Percentiles rank a stretch among this genome's conserved stretches.
Evolutionary conservation across 495 filamentous ascomycete species (phyloP).

Genomic region (Coniosporium apollinis): DNA sequence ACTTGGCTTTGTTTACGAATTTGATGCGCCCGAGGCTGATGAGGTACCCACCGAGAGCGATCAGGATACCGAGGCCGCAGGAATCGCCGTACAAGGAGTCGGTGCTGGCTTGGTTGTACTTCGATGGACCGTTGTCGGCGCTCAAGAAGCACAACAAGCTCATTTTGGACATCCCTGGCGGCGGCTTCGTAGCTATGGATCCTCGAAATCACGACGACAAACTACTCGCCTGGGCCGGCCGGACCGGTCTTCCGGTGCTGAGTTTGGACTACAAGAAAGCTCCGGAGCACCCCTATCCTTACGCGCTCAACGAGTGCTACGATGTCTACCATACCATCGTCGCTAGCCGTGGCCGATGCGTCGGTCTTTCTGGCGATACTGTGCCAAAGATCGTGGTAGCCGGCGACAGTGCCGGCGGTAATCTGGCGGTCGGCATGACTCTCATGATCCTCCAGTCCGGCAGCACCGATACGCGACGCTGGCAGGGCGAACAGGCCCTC

Average conservation of each 20-base stretch:
- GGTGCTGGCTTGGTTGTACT: constrained; percentile 82
- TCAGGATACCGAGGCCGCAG: constrained; percentile 65
- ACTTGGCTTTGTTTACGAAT: constrained; percentile 49
- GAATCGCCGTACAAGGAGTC: constrained; percentile 68
- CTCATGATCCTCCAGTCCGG: constrained; percentile 75
- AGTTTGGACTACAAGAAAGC: constrained; percentile 91
- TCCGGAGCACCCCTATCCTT: constrained; percentile 87
- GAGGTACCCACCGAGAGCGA: constrained; percentile 57
- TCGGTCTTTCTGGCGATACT: constrained; percentile 61
- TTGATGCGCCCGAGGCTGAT: constrained; percentile 65
- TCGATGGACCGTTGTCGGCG: constrained; percentile 67
- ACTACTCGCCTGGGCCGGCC: constrained; percentile 74
- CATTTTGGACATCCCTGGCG: constrained; percentile 85
- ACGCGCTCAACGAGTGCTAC: constrained; percentile 89
- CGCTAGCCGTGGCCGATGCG: constrained; percentile 55
- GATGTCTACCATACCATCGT: constrained; percentile 80
- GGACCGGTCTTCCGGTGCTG: constrained; percentile 65
- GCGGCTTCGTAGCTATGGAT: constrained; percentile 79
- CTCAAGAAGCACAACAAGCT: constrained; percentile 61
- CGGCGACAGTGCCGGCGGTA: constrained; percentile 87
- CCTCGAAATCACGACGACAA: constrained; percentile 86
- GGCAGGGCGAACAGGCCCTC: constrained; percentile 41
- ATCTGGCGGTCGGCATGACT: constrained; percentile 63
- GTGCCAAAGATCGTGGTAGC: constrained; percentile 64
- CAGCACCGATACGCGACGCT: constrained; percentile 36